Evolutionary conservation across 208 protist species (phyloP).

Genomic region (Trypanosoma scelopori): DNA sequence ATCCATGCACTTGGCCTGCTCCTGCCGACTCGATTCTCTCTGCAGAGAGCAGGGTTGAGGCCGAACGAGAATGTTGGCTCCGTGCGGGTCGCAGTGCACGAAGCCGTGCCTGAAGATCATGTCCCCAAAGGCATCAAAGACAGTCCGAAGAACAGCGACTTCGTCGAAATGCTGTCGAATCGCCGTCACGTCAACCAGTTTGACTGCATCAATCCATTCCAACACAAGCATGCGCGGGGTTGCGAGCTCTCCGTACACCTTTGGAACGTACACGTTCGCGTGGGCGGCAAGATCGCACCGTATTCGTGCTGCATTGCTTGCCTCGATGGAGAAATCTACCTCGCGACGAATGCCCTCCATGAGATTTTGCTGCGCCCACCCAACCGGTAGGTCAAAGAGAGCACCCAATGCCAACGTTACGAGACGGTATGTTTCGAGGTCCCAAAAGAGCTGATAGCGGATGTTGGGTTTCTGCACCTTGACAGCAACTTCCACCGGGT

Average conservation of each 20-base stretch:
- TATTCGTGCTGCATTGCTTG: slow-evolving; percentile 60
- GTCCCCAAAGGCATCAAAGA: slow-evolving; percentile 89
- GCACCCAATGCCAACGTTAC: slow-evolving; percentile 60
- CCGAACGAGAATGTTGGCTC: slow-evolving; percentile 91
- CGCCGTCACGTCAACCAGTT: slow-evolving; percentile 61
- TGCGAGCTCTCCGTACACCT: slow-evolving; percentile 53
- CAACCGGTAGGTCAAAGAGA: slow-evolving; percentile 76
- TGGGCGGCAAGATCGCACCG: slow-evolving; percentile 39
- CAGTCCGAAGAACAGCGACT: slow-evolving; percentile 43
- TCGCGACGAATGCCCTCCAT: slow-evolving; percentile 76
- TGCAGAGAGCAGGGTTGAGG: slow-evolving; percentile 6
- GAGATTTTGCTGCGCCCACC: slow-evolving; percentile 64
- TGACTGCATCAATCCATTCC: slow-evolving; percentile 92
- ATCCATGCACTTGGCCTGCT: slow-evolving; percentile 2
- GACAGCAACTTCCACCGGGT: slow-evolving; percentile 78
- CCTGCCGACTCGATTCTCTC: neutral
- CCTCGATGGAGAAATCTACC: slow-evolving; percentile 85
- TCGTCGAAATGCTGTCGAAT: slow-evolving; percentile 57
- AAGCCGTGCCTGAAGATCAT: slow-evolving; percentile 95
- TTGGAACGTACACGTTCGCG: slow-evolving; percentile 61
- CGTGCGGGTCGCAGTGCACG: slow-evolving; percentile 93
- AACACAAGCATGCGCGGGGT: slow-evolving; percentile 82
- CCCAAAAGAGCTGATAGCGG: slow-evolving; percentile 72
- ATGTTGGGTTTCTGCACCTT: slow-evolving; percentile 94
- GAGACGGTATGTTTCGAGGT: slow-evolving; percentile 74